phyloP scores from a whole-genome alignment of 2,329 filamentous ascomycete species.

The Monilinia polystroma region DNA sequence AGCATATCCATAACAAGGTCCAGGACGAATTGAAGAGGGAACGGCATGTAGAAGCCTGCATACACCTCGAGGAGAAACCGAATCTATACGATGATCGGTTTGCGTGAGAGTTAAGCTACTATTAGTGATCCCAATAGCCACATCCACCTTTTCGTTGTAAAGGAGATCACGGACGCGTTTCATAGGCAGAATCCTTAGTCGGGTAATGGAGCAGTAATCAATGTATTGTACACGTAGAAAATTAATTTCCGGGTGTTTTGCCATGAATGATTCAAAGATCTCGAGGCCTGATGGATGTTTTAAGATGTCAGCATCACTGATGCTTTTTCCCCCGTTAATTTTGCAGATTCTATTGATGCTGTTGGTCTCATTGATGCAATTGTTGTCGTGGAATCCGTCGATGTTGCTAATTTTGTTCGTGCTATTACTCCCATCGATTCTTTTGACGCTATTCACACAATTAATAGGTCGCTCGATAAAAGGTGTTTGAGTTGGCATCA shows the following conservation, averaged over 20 bases:
- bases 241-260: slow-evolving; percentile 52
- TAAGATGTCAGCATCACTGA: not conserved
- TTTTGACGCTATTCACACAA: not conserved
- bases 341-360: not conserved
- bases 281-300: slow-evolving; percentile 33
- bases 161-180: slow-evolving; percentile 51
- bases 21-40: slow-evolving; percentile 58
- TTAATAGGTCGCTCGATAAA: not conserved
- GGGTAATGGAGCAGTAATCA: slow-evolving; percentile 70
- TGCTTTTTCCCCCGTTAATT: not conserved
- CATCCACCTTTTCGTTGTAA: slow-evolving; percentile 40
- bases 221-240: slow-evolving; percentile 76
- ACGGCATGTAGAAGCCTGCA: slow-evolving; percentile 68
- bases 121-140: slow-evolving; percentile 58
- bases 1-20: slow-evolving; percentile 59
- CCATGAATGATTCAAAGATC: slow-evolving; percentile 45
- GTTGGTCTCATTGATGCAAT: not conserved
- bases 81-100: slow-evolving; percentile 58
- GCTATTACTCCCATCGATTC: not conserved
- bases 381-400: not conserved
- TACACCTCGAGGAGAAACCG: slow-evolving; percentile 59
- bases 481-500: slow-evolving; percentile 30
- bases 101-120: slow-evolving; percentile 67
- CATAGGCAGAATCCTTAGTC: slow-evolving; percentile 67
- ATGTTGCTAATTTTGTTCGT: not conserved